These are phyloP conservation scores for Pontederia crassipes DNA, from an alignment of 176 grass and related monocot genomes.

Conservation along the genomic window DNA sequence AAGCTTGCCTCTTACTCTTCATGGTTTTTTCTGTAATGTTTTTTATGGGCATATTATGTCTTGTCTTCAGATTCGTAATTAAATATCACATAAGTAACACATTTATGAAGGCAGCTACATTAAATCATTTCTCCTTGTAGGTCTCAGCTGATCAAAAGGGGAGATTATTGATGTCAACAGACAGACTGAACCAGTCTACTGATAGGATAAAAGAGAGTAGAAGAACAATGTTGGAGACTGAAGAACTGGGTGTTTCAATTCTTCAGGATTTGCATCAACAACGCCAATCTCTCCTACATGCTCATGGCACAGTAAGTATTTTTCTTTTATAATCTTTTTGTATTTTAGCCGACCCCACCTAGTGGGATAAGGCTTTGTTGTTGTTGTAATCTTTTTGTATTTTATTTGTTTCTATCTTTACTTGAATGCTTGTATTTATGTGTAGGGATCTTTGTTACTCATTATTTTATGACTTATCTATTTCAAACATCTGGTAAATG, in stretches of 20 bases:
- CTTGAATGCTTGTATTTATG: neutral
- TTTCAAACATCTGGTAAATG: too few species aligned
- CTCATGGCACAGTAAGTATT: constrained; percentile 62
- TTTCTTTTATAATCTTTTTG: neutral
- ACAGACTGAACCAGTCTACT: constrained; percentile 71
- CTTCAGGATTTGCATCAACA: constrained; percentile 89
- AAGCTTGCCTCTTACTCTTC: too few species aligned
- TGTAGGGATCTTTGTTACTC: neutral
- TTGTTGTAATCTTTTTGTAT: neutral
- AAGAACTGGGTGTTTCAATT: constrained; percentile 81
- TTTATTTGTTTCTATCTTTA: neutral
- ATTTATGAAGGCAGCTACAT: neutral
- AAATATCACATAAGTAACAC: neutral
- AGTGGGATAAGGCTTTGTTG: too few species aligned
- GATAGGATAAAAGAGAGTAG: constrained; percentile 73
- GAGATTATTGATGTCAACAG: constrained; percentile 72
- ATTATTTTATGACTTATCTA: too few species aligned
- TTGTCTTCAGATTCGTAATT: constrained; percentile 8
- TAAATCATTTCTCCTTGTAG: constrained; percentile 24
- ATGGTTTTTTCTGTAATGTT: too few species aligned
- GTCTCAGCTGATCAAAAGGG: constrained; percentile 84
- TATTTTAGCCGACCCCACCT: too few species aligned
- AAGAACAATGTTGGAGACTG: constrained; percentile 66
- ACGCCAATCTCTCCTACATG: constrained; percentile 85
- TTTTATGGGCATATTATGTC: neutral